Evolutionary conservation across 2,329 filamentous ascomycete species (phyloP), one percentile per base, ranked within the genome.

Genomic region (Pyricularia pennisetigena): DNA sequence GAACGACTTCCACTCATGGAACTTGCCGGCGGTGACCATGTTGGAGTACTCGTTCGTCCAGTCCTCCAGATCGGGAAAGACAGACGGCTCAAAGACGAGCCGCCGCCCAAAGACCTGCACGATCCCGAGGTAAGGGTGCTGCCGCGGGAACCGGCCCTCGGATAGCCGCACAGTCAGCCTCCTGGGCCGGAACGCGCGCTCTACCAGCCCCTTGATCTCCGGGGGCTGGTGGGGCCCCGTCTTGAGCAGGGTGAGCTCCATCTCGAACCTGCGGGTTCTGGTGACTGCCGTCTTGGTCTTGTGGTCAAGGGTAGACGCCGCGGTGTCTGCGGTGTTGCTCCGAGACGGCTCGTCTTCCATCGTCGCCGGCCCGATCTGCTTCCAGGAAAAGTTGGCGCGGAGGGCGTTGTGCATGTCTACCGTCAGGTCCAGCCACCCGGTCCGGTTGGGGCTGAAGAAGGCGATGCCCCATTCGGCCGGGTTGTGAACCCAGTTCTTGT

Each of bases 71-170:
- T 64, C 28, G 28, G 62, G 62, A 30, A 64, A 64, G 12, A 64
- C 62, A n/a, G 26, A 28, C 62, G 62, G 62, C 28, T 64, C 26
- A n/a, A 64, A 30, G 26, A 29, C 12, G 16, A 64, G 62, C 26
- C 62, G 62, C 62, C 24, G 28, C 62, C 62, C 62, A 64, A 29
- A 64, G 20, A 64, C 62, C 28, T 64, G 62, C 62, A 64, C 62
- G 62, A 30, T 64, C 16, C 62, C 62, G 62, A 64, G 62, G 62
- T 29, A 64, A n/a, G 62, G 62, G 28, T 64, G 62, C 28, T 64
- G 62, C 26, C 26, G 62, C 28, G 62, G 62, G 62, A 32, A 64
- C 28, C 62, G 28, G 62, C 62, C 62, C 62, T 64, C 26, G 14
- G 24, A 64, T 9, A 64, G 28, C 26, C 62, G 62, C 26, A 30